Conservation (phyloP, 768 basidiomycete species). For the Tulasnella sp. region DNA sequence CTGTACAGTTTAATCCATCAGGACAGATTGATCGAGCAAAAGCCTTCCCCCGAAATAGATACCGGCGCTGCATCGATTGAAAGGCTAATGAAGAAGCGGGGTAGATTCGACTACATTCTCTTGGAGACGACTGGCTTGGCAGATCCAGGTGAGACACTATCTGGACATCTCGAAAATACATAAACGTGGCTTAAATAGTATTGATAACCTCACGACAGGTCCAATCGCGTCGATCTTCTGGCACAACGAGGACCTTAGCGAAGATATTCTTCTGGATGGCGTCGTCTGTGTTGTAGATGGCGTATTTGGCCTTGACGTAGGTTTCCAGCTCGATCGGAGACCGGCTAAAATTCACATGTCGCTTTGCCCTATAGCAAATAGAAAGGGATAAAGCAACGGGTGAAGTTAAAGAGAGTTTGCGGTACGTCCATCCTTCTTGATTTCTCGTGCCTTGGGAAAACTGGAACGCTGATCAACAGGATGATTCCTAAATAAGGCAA, state of each 20-base stretch:
- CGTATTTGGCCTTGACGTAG: constrained; percentile 58
- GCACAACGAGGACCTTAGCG: constrained; percentile 35
- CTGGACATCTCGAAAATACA: not conserved
- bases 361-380: constrained; percentile 54
- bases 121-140: constrained; percentile 94
- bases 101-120: constrained; percentile 88
- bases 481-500: too few relatives aligned
- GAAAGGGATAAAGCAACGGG: constrained; percentile 61
- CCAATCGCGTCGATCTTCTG: constrained; percentile 53
- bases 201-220: constrained; percentile 3
- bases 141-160: constrained; percentile 79
- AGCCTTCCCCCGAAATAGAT: constrained; percentile 32
- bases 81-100: constrained; percentile 76
- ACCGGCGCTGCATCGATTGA: constrained; percentile 88
- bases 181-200: not conserved
- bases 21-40: too few relatives aligned
- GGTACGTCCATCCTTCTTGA: constrained; percentile 35
- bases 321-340: constrained; percentile 14
- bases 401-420: constrained; percentile 64
- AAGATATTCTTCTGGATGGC: constrained; percentile 47
- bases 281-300: constrained; percentile 91
- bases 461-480: not conserved
- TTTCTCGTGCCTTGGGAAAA: too few relatives aligned
- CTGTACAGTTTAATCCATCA: too few relatives aligned
- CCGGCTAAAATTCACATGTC: too few relatives aligned